Evolutionary conservation across 768 basidiomycete genomes (phyloP).

Genomic region (Boletus rex-veris): DNA sequence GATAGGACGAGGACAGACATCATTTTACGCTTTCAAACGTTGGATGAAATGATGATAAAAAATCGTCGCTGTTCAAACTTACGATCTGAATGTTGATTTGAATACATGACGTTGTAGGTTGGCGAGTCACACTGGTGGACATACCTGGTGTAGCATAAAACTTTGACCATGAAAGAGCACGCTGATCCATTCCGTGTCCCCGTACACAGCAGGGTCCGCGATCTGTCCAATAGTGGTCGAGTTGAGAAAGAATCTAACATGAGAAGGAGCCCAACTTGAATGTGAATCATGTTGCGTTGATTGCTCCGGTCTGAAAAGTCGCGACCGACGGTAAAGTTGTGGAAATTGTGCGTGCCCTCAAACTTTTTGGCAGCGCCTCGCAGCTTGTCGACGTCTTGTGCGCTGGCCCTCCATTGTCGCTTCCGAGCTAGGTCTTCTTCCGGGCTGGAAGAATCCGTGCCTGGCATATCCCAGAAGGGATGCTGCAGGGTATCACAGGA

Average conservation of each 20-base stretch:
- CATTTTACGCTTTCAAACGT: constrained; percentile 83
- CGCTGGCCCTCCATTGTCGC: constrained; percentile 62
- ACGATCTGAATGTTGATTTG: constrained; percentile 28
- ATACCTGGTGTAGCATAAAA: constrained; percentile 97
- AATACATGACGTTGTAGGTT: constrained; percentile 20
- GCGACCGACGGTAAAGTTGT: constrained; percentile 91
- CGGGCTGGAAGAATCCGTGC: constrained; percentile 36
- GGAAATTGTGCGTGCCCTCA: constrained; percentile 93
- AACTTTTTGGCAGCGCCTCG: constrained; percentile 59
- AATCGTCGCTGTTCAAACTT: constrained; percentile 11
- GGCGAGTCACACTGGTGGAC: constrained; percentile 20
- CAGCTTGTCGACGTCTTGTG: constrained; percentile 53
- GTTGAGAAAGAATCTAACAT: background rate
- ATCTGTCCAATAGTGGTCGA: constrained; percentile 43
- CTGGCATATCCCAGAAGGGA: constrained; percentile 58
- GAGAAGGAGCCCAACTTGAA: constrained; percentile 52
- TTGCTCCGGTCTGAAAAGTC: constrained; percentile 82
- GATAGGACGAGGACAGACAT: constrained; percentile 80
- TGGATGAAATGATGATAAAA: constrained; percentile 7
- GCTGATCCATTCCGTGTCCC: constrained; percentile 92
- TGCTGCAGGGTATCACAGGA: constrained; percentile 36
- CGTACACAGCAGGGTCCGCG: constrained; percentile 82
- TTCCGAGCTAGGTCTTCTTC: constrained; percentile 66
- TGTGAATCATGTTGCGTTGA: constrained; percentile 81
- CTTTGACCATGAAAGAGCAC: constrained; percentile 94